Base-by-base conservation (phyloP, 257 asterid genomes). In the Lycium ferocissimum region DNA sequence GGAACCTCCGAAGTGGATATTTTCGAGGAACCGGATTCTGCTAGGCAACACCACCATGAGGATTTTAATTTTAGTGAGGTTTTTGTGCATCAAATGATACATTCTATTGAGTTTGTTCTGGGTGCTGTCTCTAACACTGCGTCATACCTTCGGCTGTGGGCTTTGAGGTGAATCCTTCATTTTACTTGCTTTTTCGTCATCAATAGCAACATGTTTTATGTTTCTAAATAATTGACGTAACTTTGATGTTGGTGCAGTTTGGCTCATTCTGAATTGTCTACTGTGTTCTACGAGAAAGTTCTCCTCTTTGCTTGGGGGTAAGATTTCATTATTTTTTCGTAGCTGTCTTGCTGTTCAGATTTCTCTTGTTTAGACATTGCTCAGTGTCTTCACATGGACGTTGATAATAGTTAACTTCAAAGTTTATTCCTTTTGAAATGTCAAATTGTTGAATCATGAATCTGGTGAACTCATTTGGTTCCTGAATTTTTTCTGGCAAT, bases 81-180 rank as follows among this genome's bases (percentile, higher is more conserved):
- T 49, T 95, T 95, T 86, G 99, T 95, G 91, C 99, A 95, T 89
- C 99, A 94, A 87, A 94, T 94, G 99, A 95, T 95, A 91, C 99
- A 95, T 83, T 80, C 97, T 82, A 95, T 95, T 82, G 99, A 95
- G 91, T 95, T 95, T 80, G 97, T 95, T 47, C 94, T 95, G 76
- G 99, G 99, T 81, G 98, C 99, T 56, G 99, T 95, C 86, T 94
- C 99, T 82, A 95, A 95, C 85, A 95, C 99, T 80, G 98, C 99
- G 51, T 95, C 99, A 53, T 95, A 95, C 88, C 99, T 94, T 85
- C 94, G 98, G 85, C 92, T 95, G 49, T 95, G 99, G 99, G 99
- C 98, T 76, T 90, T 95, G 89, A 95, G 99, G 99, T 95, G 83
- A 26, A 56, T 80, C 54, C 87, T 10, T 17, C 20, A 82, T 45